Conservation (phyloP, 176 grass and related monocot species). For the Carex scoparia region DNA sequence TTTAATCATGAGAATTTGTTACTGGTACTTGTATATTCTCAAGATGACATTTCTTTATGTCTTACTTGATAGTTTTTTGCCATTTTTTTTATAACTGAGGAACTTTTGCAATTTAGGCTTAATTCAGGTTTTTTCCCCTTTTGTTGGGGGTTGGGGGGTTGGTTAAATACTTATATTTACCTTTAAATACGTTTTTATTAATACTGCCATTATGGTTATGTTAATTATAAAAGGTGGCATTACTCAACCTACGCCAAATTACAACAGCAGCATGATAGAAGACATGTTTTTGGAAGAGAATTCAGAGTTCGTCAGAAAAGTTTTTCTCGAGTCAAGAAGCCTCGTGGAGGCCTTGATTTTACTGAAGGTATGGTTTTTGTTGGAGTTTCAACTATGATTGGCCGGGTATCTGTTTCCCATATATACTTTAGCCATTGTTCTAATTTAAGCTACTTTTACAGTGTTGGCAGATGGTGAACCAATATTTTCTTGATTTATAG, state of each 20-base stretch:
- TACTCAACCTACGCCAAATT: slow-evolving; percentile 74
- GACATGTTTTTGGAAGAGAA: slow-evolving; percentile 97
- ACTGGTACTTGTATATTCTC: not conserved
- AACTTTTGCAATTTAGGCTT: not conserved
- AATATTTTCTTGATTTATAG: not conserved
- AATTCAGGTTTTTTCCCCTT: not conserved
- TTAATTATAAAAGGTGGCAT: slow-evolving; percentile 44
- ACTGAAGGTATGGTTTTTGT: slow-evolving; percentile 62
- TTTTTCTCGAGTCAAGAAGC: slow-evolving; percentile 52
- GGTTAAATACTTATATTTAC: not conserved
- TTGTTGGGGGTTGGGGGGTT: not conserved
- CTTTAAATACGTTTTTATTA: not conserved
- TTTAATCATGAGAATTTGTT: slow-evolving; percentile 3
- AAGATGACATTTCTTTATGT: not conserved
- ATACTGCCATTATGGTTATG: not conserved
- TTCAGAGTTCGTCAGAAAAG: slow-evolving; percentile 50
- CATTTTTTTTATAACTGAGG: not conserved
- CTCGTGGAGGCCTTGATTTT: slow-evolving; percentile 76
- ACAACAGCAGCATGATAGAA: slow-evolving; percentile 87
- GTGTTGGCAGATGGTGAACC: not conserved
- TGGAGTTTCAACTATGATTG: not conserved
- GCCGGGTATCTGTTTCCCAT: not conserved
- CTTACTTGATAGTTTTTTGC: not conserved
- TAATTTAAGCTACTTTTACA: not conserved
- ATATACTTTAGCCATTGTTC: not conserved